A percentile compares a stretch with the other conserved stretches of the same genome.
Conservation (phyloP, 2,329 filamentous ascomycete species). For the Paecilomyces fulvus region DNA sequence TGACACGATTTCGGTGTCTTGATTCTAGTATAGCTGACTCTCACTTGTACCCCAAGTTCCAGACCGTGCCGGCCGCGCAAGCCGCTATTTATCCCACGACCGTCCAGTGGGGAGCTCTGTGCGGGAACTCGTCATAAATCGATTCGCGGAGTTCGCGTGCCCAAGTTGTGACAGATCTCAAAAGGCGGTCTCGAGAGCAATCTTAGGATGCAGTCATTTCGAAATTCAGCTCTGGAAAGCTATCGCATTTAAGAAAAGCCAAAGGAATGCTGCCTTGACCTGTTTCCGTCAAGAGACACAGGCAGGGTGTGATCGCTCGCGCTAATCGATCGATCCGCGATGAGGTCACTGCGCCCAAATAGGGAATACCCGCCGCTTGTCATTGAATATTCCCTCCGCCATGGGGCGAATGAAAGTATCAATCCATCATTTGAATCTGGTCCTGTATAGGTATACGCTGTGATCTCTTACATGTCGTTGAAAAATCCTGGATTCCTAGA, state of each 20-base stretch:
- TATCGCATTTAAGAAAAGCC: neutral
- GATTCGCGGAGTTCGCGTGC: neutral
- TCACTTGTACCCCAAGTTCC: neutral
- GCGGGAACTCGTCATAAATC: neutral
- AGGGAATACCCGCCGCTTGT: neutral
- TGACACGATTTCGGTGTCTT: neutral
- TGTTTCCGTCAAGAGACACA: neutral
- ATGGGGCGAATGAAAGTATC: neutral
- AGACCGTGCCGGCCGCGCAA: neutral
- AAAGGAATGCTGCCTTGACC: neutral
- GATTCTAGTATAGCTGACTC: neutral
- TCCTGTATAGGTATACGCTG: neutral
- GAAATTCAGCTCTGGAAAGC: neutral
- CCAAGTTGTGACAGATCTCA: neutral
- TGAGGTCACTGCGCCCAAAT: neutral
- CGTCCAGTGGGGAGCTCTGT: neutral
- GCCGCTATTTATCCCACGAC: neutral
- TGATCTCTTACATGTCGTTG: neutral
- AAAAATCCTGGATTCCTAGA: neutral
- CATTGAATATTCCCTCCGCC: neutral
- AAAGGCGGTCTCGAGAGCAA: neutral
- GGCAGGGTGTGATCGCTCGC: neutral
- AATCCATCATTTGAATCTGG: neutral
- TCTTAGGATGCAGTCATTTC: neutral
- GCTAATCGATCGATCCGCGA: neutral